Base-by-base conservation (phyloP, 345 rosid genomes). In the Salix arbutifolia region DNA sequence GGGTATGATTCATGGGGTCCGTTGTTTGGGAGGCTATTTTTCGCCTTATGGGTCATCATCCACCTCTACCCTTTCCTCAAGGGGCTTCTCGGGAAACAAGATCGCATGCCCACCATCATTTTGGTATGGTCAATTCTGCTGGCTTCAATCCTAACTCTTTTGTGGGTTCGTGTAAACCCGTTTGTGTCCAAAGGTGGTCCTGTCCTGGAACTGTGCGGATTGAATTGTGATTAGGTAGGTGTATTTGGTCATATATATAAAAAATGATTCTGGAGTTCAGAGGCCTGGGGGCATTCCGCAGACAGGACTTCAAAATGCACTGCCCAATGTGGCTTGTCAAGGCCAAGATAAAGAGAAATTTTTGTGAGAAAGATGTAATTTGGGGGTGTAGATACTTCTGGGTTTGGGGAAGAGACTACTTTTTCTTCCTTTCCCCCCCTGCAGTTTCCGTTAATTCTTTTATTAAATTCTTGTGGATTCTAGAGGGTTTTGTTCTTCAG, bases 1-100 rank as follows among this genome's bases (percentile, higher is more conserved):
- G 99, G 99, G 31, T 95, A 95, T 56, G 99, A 95, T 82, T 95
- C 99, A 0, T 95, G 99, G 99, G 99, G 99, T 19, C 99, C 99
- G 0, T 86, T 95, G 52, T 95, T 95, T 13, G 99, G 99, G 35
- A 88, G 99, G 83, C 90, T 95, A 64, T 93, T 95, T 80, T 95
- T 95, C 9, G 90, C 99, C 48, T 82, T 93, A 62, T 95, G 99
- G 99, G 99, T 95, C 77, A 91, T 95, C 67, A 35, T 95, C 72
- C 99, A 95, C 73, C 91, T 95, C 31, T 95, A 95, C 82, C 99
- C 99, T 2, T 95, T 95, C 98, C 97, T 95, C 83, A 95, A 95
- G 85, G 99, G 99, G 56, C 84, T 93, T 76, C 97, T 95, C 0
- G 99, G 98, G 80, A 93, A 90, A 72, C 99, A 95, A 87, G 99